phyloP scores from a whole-genome alignment of 1,284 basidiomycete genomes.

The Fomitopsis betulina region DNA sequence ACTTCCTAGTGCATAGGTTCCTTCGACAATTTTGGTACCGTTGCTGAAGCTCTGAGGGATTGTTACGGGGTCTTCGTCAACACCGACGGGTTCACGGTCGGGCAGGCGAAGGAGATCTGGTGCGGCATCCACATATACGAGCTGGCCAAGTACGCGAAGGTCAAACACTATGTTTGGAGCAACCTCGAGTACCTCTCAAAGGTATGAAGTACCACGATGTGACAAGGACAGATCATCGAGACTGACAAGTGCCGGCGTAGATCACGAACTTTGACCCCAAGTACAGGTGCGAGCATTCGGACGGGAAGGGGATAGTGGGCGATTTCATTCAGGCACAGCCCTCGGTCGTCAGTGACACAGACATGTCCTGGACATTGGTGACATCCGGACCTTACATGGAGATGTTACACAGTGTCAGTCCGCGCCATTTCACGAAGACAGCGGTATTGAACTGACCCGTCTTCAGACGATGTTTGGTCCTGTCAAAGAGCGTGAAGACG shows the following conservation, averaged over 20 bases:
- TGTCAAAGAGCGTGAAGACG: slow-evolving; percentile 23
- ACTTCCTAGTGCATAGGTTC: not conserved
- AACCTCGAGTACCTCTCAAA: slow-evolving; percentile 39
- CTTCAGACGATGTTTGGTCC: slow-evolving; percentile 25
- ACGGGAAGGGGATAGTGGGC: slow-evolving; percentile 15
- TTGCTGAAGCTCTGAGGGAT: slow-evolving; percentile 32
- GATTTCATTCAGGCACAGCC: slow-evolving; percentile 16
- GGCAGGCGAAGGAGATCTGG: slow-evolving; percentile 37
- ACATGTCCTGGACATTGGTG: slow-evolving; percentile 27
- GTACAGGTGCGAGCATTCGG: slow-evolving; percentile 20
- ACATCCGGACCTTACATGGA: slow-evolving; percentile 32
- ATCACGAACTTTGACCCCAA: slow-evolving; percentile 25
- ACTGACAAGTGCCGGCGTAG: slow-evolving; percentile 15
- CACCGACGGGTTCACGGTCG: slow-evolving; percentile 40
- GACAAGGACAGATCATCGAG: not conserved
- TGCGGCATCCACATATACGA: slow-evolving; percentile 41
- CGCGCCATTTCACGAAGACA: not conserved
- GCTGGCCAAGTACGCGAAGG: slow-evolving; percentile 32
- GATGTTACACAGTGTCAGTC: slow-evolving; percentile 27
- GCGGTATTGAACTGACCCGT: not conserved
- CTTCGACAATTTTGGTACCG: slow-evolving; percentile 26
- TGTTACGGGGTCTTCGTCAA: slow-evolving; percentile 42
- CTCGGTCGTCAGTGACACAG: slow-evolving; percentile 15
- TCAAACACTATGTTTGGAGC: slow-evolving; percentile 42
- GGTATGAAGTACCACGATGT: slow-evolving; percentile 25